phyloP scores from a whole-genome alignment of 306 rosid genomes.

The Cucurbita argyrosperma region DNA sequence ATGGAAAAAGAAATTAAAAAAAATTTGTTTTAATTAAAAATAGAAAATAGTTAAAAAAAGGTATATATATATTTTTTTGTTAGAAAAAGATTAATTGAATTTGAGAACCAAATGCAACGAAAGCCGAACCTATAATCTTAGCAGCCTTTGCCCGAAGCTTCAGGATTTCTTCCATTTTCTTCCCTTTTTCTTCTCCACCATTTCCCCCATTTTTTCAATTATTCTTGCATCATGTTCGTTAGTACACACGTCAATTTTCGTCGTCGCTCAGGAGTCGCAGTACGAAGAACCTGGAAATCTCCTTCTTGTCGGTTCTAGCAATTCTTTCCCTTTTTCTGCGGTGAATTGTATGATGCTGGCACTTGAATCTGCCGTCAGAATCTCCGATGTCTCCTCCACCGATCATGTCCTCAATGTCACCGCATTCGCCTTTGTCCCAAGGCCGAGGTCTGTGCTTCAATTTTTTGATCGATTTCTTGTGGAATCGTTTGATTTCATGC shows the following conservation, averaged over 20 bases:
- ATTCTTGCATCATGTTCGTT: not conserved
- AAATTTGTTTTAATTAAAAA: too few species aligned
- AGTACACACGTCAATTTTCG: not conserved
- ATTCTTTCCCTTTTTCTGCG: not conserved
- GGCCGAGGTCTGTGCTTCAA: not conserved
- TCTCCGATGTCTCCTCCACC: conserved; percentile 34
- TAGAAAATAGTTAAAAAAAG: too few species aligned
- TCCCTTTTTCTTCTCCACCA: not conserved
- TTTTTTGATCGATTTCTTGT: not conserved
- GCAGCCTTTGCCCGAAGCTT: not conserved
- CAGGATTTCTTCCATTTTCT: not conserved
- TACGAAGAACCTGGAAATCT: not conserved
- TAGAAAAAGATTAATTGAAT: too few species aligned
- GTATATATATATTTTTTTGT: too few species aligned
- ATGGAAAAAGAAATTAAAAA: too few species aligned
- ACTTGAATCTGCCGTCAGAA: conserved; percentile 17
- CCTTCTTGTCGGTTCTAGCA: not conserved
- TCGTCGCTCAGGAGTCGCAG: not conserved
- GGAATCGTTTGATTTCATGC: not conserved
- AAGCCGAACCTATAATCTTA: too few species aligned
- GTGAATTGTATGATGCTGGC: conserved; percentile 1
- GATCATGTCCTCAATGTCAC: conserved; percentile 21
- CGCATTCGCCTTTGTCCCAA: conserved; percentile 3
- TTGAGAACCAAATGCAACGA: too few species aligned
- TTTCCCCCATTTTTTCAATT: not conserved